Percentiles rank a stretch among this genome's conserved stretches.
phyloP scores from a whole-genome alignment of 2,329 filamentous ascomycete genomes.

The Neopestalotiopsis sp. region DNA sequence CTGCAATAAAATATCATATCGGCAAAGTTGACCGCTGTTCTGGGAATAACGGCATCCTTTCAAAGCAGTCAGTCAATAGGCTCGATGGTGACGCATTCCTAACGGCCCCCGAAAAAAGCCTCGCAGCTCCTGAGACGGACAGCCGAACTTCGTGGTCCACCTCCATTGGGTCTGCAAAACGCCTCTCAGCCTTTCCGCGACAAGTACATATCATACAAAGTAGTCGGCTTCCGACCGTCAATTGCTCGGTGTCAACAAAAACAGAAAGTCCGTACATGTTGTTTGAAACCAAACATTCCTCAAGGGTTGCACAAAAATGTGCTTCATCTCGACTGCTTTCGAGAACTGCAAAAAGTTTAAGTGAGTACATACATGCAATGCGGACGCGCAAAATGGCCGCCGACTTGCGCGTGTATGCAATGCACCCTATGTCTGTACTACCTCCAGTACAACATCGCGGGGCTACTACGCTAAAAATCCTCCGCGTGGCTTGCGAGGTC shows the following conservation, averaged over 20 bases:
- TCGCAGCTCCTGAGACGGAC: not conserved
- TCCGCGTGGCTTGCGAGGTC: not conserved
- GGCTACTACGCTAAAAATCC: not conserved
- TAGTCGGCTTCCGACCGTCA: not conserved
- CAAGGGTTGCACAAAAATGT: not conserved
- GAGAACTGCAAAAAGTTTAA: not conserved
- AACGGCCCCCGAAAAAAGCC: not conserved
- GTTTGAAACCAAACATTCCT: not conserved
- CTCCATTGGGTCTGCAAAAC: conserved; percentile 1
- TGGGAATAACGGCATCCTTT: not conserved
- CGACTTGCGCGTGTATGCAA: not conserved
- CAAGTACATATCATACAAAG: not conserved
- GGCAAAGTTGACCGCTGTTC: not conserved
- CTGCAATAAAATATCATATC: not conserved
- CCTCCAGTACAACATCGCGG: not conserved
- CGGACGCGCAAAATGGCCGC: no score
- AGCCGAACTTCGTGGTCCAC: not conserved
- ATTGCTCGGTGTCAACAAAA: not conserved
- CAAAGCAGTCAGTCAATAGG: not conserved
- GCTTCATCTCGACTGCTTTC: not conserved
- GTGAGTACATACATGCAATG: not conserved
- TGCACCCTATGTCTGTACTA: not conserved
- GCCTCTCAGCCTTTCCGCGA: not conserved
- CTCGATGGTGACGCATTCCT: not conserved
- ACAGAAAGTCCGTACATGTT: not conserved